Evolutionary conservation across 208 protist genomes (phyloP).

Genomic region (Trypanosoma congolense): DNA sequence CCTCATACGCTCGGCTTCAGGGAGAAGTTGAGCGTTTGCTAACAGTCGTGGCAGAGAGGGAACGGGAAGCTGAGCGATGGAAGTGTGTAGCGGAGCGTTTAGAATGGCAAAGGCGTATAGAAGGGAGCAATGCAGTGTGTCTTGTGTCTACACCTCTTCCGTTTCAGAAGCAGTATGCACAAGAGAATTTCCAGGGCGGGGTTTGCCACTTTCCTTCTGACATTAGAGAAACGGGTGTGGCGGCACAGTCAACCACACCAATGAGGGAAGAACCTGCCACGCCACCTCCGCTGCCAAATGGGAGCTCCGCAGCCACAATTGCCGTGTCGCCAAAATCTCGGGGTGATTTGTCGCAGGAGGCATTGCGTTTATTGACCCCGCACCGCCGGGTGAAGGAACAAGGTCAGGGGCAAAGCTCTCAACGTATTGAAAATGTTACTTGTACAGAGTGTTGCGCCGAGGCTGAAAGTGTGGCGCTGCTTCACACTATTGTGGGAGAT

Average conservation of each 20-base stretch:
- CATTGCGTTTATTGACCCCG: neutral
- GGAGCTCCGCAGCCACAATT: no score
- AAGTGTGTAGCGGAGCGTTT: constrained; percentile 38
- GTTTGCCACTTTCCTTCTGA: no score
- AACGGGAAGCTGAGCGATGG: constrained; percentile 49
- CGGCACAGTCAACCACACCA: no score
- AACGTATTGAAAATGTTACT: constrained; percentile 16
- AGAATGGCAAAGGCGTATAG: constrained; percentile 24
- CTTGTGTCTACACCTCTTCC: neutral
- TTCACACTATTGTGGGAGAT: no score
- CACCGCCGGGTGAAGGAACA: neutral
- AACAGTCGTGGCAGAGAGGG: constrained; percentile 27
- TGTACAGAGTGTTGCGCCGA: constrained; percentile 2
- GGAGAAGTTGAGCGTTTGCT: constrained; percentile 21
- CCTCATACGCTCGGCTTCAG: constrained; percentile 26
- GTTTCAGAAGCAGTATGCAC: constrained; percentile 7
- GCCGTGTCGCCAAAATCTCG: no score
- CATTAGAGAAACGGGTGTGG: no score
- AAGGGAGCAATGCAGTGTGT: neutral
- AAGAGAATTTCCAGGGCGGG: no score
- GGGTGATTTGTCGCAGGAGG: no score
- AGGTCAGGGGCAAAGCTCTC: neutral
- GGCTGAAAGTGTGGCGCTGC: no score
- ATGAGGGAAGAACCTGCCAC: no score
- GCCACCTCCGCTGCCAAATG: no score